A percentile compares a stretch with the other conserved stretches of the same genome.
phyloP scores from a whole-genome alignment of 2,329 filamentous ascomycete species.

The Harringtonia aguacate region DNA sequence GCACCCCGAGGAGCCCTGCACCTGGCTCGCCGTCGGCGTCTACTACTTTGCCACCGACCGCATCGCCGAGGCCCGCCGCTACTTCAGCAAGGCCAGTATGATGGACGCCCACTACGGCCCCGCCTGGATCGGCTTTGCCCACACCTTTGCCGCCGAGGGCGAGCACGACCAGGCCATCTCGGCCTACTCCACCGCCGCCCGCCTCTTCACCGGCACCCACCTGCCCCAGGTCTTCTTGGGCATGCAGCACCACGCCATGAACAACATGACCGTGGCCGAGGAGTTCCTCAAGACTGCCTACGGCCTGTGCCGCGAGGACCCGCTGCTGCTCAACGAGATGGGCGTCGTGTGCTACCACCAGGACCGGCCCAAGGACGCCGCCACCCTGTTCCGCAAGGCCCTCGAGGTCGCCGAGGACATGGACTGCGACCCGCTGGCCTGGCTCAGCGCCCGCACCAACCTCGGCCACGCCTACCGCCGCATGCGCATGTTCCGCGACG shows the following conservation, averaged over 20 bases:
- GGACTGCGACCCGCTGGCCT: conserved; percentile 70
- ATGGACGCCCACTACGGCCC: conserved; percentile 97
- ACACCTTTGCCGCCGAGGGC: conserved; percentile 94
- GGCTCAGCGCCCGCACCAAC: conserved; percentile 77
- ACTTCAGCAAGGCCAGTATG: conserved; percentile 94
- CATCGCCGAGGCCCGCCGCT: conserved; percentile 85
- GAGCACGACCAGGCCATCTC: conserved; percentile 98
- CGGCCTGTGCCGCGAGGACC: conserved; percentile 71
- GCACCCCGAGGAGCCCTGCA: conserved; percentile 81
- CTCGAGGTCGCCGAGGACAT: conserved; percentile 70
- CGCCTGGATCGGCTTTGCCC: conserved; percentile 97
- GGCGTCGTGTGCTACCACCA: conserved; percentile 95
- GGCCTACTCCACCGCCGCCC: conserved; percentile 89
- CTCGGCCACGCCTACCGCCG: conserved; percentile 80
- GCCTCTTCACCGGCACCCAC: conserved; percentile 94
- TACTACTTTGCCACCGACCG: conserved; percentile 88
- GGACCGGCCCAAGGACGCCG: conserved; percentile 63
- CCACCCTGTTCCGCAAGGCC: conserved; percentile 66
- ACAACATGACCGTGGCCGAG: conserved; percentile 86
- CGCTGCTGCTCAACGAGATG: conserved; percentile 87
- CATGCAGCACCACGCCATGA: conserved; percentile 95
- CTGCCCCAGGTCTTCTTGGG: conserved; percentile 91
- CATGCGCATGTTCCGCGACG: conserved; percentile 55
- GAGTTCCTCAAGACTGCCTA: conserved; percentile 92
- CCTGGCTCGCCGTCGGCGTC: conserved; percentile 88